Percentiles rank a stretch among this genome's conserved stretches.
Conservation (phyloP, 2,329 filamentous ascomycete species). For the Teratosphaeria viscida region DNA sequence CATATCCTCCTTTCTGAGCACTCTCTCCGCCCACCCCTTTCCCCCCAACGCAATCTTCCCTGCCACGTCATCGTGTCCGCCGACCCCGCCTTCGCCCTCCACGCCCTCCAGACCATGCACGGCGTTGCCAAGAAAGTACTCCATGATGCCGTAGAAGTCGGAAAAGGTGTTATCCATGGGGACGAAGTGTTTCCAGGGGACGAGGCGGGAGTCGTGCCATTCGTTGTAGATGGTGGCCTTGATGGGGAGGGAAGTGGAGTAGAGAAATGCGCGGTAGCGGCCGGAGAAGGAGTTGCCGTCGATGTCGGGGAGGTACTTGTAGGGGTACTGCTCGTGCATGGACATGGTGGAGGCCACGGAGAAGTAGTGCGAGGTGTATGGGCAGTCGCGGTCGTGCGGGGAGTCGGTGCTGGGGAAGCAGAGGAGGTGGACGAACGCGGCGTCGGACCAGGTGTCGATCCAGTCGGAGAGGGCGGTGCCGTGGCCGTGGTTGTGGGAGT, state of each 20-base stretch:
- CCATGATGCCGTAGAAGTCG: slow-evolving; percentile 62
- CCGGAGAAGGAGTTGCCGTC: slow-evolving; percentile 51
- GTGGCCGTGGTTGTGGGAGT: neutral
- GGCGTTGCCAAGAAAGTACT: slow-evolving; percentile 55
- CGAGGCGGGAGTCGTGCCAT: slow-evolving; percentile 62
- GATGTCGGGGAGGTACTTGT: slow-evolving; percentile 65
- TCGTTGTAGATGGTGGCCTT: slow-evolving; percentile 71
- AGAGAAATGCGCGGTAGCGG: slow-evolving; percentile 45
- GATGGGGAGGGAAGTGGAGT: slow-evolving; percentile 59
- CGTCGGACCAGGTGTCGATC: slow-evolving; percentile 30
- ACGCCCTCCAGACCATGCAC: neutral
- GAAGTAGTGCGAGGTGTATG: slow-evolving; percentile 36
- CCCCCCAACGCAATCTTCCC: slow-evolving; percentile 55
- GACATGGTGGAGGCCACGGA: slow-evolving; percentile 20
- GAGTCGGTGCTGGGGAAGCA: slow-evolving; percentile 28
- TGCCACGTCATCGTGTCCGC: slow-evolving; percentile 45
- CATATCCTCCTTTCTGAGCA: slow-evolving; percentile 63
- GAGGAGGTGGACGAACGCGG: slow-evolving; percentile 34
- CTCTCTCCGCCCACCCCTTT: slow-evolving; percentile 57
- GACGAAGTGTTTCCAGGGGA: slow-evolving; percentile 72
- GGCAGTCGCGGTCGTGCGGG: slow-evolving; percentile 25
- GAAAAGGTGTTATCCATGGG: slow-evolving; percentile 66
- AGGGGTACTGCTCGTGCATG: slow-evolving; percentile 34
- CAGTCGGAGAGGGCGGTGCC: slow-evolving; percentile 22
- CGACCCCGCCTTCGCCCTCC: slow-evolving; percentile 13